Evolutionary conservation across 2,329 filamentous ascomycete genomes (phyloP).

Genomic region (Ceratocystis papillata): DNA sequence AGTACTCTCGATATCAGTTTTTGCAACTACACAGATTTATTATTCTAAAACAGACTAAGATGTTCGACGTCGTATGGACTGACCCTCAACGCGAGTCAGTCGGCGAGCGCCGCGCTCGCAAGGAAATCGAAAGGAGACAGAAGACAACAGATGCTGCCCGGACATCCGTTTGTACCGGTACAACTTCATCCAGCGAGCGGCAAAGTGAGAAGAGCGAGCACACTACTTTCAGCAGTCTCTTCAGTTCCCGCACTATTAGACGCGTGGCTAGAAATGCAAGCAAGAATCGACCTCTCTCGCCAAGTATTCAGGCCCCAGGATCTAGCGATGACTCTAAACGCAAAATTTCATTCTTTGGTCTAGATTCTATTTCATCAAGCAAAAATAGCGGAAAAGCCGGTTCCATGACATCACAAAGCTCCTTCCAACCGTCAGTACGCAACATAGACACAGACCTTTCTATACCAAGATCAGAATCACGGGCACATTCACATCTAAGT

Average conservation of each 20-base stretch:
- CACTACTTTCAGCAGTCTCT: constrained; percentile 34
- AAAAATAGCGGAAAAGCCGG: constrained; percentile 17
- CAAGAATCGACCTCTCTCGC: constrained; percentile 24
- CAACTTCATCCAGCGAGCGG: constrained; percentile 31
- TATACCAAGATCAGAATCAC: constrained; percentile 14
- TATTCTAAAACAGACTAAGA: constrained; percentile 27
- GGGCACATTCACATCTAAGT: constrained; percentile 15
- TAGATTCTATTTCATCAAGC: constrained; percentile 20
- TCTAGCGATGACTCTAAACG: constrained; percentile 13
- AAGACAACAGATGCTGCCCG: constrained; percentile 29
- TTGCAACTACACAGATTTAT: not conserved
- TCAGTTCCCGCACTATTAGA: constrained; percentile 35
- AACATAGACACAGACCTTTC: constrained; percentile 16
- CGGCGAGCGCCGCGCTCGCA: constrained; percentile 42
- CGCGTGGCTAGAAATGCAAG: constrained; percentile 28
- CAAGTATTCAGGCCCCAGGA: constrained; percentile 17
- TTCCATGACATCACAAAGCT: constrained; percentile 20
- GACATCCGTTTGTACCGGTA: constrained; percentile 34
- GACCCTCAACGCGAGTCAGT: constrained; percentile 44
- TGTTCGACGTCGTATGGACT: constrained; percentile 52
- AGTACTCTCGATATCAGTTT: not conserved
- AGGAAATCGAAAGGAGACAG: constrained; percentile 34
- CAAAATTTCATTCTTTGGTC: constrained; percentile 19
- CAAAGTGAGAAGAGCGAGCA: constrained; percentile 28
- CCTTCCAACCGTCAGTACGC: constrained; percentile 15